Conservation (phyloP, 345 rosid genomes). For the Angophora floribunda region DNA sequence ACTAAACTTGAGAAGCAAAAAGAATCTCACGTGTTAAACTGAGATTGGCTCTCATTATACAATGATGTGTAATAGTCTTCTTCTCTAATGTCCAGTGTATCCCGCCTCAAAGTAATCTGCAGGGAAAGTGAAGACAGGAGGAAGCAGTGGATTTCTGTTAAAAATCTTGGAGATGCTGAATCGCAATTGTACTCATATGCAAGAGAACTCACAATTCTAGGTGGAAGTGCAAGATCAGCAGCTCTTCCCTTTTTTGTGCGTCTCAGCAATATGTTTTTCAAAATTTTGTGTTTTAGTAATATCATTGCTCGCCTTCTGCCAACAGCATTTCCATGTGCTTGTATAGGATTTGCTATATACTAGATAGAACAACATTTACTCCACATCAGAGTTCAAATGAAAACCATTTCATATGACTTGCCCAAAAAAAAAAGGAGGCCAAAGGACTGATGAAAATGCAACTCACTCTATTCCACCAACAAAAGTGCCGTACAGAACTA, state of each 20-base stretch:
- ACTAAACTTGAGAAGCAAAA: neutral
- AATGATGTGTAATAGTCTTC: slow-evolving; percentile 78
- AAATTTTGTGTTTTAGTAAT: slow-evolving; percentile 76
- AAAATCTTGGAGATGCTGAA: neutral
- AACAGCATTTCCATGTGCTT: slow-evolving; percentile 29
- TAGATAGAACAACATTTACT: slow-evolving; percentile 7
- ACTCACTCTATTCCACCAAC: slow-evolving; percentile 99
- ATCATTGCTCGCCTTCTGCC: slow-evolving; percentile 74
- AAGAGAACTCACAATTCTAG: slow-evolving; percentile 57
- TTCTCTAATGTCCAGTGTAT: slow-evolving; percentile 72
- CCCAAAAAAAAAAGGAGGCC: neutral
- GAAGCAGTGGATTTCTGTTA: neutral
- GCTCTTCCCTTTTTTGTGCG: slow-evolving; percentile 96
- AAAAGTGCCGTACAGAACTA: slow-evolving; percentile 81
- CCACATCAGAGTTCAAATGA: neutral
- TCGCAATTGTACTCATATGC: neutral
- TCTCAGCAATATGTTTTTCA: slow-evolving; percentile 60
- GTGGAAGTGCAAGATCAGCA: slow-evolving; percentile 98
- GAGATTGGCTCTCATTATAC: slow-evolving; percentile 79
- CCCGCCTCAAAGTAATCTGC: slow-evolving; percentile 81
- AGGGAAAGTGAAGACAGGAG: neutral
- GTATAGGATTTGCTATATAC: slow-evolving; percentile 78
- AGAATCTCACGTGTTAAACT: slow-evolving; percentile 65
- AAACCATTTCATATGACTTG: neutral
- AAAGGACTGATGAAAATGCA: neutral